These are phyloP conservation scores for Fusarium tricinctum DNA, from an alignment of 2,329 filamentous ascomycete species.

Conservation along the genomic window DNA sequence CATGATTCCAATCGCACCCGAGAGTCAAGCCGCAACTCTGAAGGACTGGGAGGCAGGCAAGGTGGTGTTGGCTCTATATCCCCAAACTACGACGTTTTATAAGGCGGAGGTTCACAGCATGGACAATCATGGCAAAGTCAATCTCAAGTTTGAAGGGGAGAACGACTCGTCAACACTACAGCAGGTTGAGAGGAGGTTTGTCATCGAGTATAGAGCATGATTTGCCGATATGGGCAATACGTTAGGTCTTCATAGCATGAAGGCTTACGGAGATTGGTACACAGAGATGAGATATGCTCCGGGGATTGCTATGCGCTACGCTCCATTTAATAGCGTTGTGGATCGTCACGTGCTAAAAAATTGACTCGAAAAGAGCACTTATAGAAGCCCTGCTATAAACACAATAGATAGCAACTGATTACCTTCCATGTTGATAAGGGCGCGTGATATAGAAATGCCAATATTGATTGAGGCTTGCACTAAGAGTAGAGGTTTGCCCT, in stretches of 20 bases:
- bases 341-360: background rate
- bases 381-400: conserved; percentile 10
- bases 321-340: conserved; percentile 19
- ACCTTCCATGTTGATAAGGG: conserved; percentile 23
- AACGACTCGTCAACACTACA: conserved; percentile 80
- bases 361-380: background rate
- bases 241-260: conserved; percentile 1
- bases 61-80: conserved; percentile 82
- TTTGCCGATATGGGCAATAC: background rate
- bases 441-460: conserved; percentile 1
- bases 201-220: conserved; percentile 75
- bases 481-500: conserved; percentile 11
- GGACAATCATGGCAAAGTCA: conserved; percentile 68
- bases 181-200: conserved; percentile 80
- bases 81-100: conserved; percentile 88
- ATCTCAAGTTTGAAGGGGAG: conserved; percentile 83
- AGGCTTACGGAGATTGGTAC: conserved; percentile 1
- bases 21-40: conserved; percentile 63
- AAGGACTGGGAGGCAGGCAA: conserved; percentile 76
- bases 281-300: conserved; percentile 10
- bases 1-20: conserved; percentile 81
- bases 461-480: background rate
- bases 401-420: conserved; percentile 17
- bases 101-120: conserved; percentile 84
- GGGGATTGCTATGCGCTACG: conserved; percentile 12